A percentile compares a stretch with the other conserved stretches of the same genome.
Conservation (phyloP, 768 basidiomycete genomes). For the Lactarius tabidus region DNA sequence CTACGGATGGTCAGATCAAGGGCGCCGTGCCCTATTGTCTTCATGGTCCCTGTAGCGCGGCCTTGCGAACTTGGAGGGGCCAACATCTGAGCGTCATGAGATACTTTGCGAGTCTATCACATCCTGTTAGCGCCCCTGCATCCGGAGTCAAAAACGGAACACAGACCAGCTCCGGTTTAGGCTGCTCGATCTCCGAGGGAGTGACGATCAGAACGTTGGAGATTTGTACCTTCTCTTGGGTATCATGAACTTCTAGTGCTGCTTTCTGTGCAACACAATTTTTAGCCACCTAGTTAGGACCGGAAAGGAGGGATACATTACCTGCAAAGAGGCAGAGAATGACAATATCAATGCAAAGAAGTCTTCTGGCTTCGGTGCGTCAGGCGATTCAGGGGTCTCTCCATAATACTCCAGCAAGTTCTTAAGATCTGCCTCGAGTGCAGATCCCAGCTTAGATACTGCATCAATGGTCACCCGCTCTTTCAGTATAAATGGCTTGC, state of each 20-base stretch:
- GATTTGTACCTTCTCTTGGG: slow-evolving; percentile 31
- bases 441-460: slow-evolving; percentile 53
- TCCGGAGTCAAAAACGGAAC: neutral
- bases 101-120: slow-evolving; percentile 43
- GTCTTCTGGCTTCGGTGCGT: slow-evolving; percentile 73
- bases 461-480: slow-evolving; percentile 56
- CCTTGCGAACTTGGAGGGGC: slow-evolving; percentile 39
- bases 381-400: slow-evolving; percentile 59
- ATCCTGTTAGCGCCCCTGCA: neutral
- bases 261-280: slow-evolving; percentile 51
- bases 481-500: slow-evolving; percentile 37
- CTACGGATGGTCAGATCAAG: slow-evolving; percentile 83
- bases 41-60: slow-evolving; percentile 38
- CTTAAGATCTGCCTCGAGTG: slow-evolving; percentile 57
- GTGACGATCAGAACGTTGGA: slow-evolving; percentile 14
- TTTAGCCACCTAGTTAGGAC: neutral
- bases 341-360: slow-evolving; percentile 74
- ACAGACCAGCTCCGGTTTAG: slow-evolving; percentile 19
- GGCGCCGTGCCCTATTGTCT: slow-evolving; percentile 69
- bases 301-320: slow-evolving; percentile 29
- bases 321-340: slow-evolving; percentile 72
- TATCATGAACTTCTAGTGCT: slow-evolving; percentile 59
- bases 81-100: slow-evolving; percentile 29
- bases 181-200: slow-evolving; percentile 14
- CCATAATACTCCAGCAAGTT: slow-evolving; percentile 71